Evolutionary conservation across 345 rosid genomes (phyloP).

Genomic region (Mallotus nudiflorus): DNA sequence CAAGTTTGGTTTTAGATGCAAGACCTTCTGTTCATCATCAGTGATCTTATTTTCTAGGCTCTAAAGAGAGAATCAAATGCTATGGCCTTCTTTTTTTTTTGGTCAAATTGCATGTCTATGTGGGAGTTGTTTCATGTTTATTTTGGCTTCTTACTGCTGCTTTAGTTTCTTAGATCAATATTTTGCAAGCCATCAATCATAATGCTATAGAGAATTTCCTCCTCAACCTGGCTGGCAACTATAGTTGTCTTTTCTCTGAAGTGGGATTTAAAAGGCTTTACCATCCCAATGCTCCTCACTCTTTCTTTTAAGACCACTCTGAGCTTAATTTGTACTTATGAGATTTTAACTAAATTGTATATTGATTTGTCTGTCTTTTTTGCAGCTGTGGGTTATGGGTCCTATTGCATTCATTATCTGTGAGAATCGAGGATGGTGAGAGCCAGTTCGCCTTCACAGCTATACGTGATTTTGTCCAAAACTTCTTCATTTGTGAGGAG

Average conservation of each 20-base stretch:
- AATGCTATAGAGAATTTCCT: too few relatives aligned
- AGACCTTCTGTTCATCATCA: background rate
- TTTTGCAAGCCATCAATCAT: too few relatives aligned
- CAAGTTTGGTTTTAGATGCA: background rate
- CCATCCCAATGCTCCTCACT: too few relatives aligned
- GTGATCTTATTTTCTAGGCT: too few relatives aligned
- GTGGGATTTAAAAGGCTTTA: too few relatives aligned
- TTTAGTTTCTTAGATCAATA: too few relatives aligned
- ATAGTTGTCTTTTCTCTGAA: too few relatives aligned
- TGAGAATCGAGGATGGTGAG: slow-evolving; percentile 81
- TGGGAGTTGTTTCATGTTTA: background rate
- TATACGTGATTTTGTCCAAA: slow-evolving; percentile 81
- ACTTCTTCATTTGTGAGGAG: slow-evolving; percentile 90
- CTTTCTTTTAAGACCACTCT: background rate
- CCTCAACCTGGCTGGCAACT: too few relatives aligned
- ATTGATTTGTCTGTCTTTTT: slow-evolving; percentile 15
- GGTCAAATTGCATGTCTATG: background rate
- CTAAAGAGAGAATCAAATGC: background rate
- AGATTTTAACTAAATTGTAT: background rate
- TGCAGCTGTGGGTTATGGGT: slow-evolving; percentile 98
- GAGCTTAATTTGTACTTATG: background rate
- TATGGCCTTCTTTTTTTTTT: background rate
- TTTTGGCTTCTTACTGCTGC: background rate
- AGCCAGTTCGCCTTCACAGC: slow-evolving; percentile 81
- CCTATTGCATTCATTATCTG: slow-evolving; percentile 90